Base-by-base conservation (phyloP, 2,329 filamentous ascomycete species). In the Septoria linicola region DNA sequence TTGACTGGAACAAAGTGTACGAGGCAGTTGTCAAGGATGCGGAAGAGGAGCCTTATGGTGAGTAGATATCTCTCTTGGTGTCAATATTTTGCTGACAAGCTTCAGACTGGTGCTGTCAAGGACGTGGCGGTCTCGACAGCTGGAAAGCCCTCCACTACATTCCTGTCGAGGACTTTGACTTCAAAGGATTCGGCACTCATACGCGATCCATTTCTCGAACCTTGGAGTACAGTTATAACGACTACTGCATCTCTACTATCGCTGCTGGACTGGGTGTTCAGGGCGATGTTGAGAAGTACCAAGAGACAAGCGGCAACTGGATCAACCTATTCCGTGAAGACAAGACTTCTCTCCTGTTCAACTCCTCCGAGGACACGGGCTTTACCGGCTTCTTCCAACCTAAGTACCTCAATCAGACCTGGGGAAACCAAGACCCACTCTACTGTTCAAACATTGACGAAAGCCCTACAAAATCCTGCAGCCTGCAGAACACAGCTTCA, bases 381-480 rank as follows among this genome's bases (percentile, higher is more conserved):
- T 86, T 85, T 67, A 76, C 71, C 0, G 85, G 85, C 0, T 88
- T 88, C 63, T 70, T 88, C 3, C 83, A 83, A 0, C 85, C 85
- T 0, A 75, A 81, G n/a, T 68, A 71, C 48, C 57, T 70, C 10
- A 70, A 73, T 14, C 57, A 57, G 14, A 73, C 72, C 4, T 89
- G 83, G 82, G 83, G 76, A 3, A 81, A 84, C 58, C 64, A 72
- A 7, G 66, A 69, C 8, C 53, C 70, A 51, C 54, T 72, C 8
- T 59, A 64, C 51, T 73, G 71, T 51, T 75, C 72, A 20, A 76
- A 75, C 36, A 62, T 72, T 1, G 60, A 74, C 2, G 53, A 8
- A 8, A 53, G 36, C 42, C 30, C 45, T 2, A 52, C 14, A 4
- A 45, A 49, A 11, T 45, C 56, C 27, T 78, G 76, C 61, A 77